A percentile compares a stretch with the other conserved stretches of the same genome.
Conservation (phyloP, 2,329 filamentous ascomycete genomes). For the Sporothrix luriei region DNA sequence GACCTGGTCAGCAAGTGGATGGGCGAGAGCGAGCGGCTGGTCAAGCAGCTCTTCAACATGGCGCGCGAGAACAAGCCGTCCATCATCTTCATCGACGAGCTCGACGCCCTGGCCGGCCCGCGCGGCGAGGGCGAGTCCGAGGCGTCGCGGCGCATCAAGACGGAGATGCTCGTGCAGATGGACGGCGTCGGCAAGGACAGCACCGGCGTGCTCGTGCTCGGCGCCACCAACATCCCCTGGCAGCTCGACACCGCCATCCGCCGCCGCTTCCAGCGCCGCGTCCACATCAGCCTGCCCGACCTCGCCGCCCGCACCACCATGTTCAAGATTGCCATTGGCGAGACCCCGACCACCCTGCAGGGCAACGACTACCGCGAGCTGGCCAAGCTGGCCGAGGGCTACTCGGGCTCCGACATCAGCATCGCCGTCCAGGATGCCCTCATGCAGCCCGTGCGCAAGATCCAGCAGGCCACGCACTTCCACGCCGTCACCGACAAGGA, state of each 20-base stretch:
- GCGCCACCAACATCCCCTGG: slow-evolving; percentile 98
- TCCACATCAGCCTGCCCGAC: slow-evolving; percentile 94
- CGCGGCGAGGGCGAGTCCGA: slow-evolving; percentile 95
- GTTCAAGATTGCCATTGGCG: slow-evolving; percentile 94
- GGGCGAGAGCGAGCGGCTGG: slow-evolving; percentile 98
- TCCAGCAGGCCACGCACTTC: slow-evolving; percentile 96
- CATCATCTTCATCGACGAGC: slow-evolving; percentile 61
- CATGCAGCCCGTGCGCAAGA: slow-evolving; percentile 96
- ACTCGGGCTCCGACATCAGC: slow-evolving; percentile 92
- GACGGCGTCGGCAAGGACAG: slow-evolving; percentile 97
- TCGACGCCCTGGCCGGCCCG: slow-evolving; percentile 92
- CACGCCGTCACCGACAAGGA: slow-evolving; percentile 75
- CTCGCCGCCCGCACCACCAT: slow-evolving; percentile 82
- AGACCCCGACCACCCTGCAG: slow-evolving; percentile 83
- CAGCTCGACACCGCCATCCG: slow-evolving; percentile 95
- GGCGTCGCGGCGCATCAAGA: slow-evolving; percentile 96
- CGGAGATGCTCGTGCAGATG: slow-evolving; percentile 97
- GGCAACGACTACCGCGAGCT: slow-evolving; percentile 77
- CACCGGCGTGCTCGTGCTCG: slow-evolving; percentile 88
- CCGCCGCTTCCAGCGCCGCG: slow-evolving; percentile 90
- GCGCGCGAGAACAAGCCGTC: slow-evolving; percentile 96
- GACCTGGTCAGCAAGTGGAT: slow-evolving; percentile 99
- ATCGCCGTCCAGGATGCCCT: slow-evolving; percentile 95
- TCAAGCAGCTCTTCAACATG: slow-evolving; percentile 97
- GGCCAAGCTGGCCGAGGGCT: slow-evolving; percentile 83